Evolutionary conservation across 2,329 filamentous ascomycete species (phyloP).

Genomic region (Exophiala viscosa): DNA sequence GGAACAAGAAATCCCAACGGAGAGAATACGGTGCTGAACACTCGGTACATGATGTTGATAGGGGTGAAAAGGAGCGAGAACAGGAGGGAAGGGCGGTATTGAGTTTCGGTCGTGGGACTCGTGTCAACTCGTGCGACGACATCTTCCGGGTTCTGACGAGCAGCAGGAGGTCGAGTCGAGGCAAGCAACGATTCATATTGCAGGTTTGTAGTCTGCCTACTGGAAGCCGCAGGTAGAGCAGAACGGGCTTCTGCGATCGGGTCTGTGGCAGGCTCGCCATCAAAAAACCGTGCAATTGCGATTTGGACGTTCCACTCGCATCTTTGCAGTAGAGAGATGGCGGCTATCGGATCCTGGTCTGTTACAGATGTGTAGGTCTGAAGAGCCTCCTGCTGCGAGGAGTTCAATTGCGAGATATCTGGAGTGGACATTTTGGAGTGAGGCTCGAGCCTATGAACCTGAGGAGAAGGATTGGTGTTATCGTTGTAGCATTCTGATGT

Average conservation of each 20-base stretch:
- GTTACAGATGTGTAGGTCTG: slow-evolving; percentile 88
- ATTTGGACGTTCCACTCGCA: slow-evolving; percentile 99
- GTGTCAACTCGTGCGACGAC: slow-evolving; percentile 64
- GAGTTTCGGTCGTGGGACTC: slow-evolving; percentile 61
- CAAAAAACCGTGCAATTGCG: slow-evolving; percentile 95
- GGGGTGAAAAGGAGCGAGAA: slow-evolving; percentile 76
- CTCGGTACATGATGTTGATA: slow-evolving; percentile 70
- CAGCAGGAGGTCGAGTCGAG: slow-evolving; percentile 31
- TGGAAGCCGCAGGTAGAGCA: slow-evolving; percentile 58
- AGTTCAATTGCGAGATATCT: slow-evolving; percentile 64
- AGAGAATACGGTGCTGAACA: slow-evolving; percentile 65
- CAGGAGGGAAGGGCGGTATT: slow-evolving; percentile 69
- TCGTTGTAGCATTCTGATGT: neutral
- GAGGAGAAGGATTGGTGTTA: neutral
- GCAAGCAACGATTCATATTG: slow-evolving; percentile 56
- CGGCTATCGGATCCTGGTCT: slow-evolving; percentile 71
- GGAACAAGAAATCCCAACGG: slow-evolving; percentile 77
- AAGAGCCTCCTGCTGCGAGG: slow-evolving; percentile 75
- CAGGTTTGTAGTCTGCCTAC: slow-evolving; percentile 69
- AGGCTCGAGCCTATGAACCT: neutral
- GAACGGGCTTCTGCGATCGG: slow-evolving; percentile 72
- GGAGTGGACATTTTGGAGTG: slow-evolving; percentile 43
- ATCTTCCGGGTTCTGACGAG: slow-evolving; percentile 20
- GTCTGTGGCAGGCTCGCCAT: slow-evolving; percentile 78
- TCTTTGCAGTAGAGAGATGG: slow-evolving; percentile 72